These are phyloP conservation scores for Cryphonectria japonica DNA, from an alignment of 2,329 filamentous ascomycete genomes.

Conservation along the genomic window DNA sequence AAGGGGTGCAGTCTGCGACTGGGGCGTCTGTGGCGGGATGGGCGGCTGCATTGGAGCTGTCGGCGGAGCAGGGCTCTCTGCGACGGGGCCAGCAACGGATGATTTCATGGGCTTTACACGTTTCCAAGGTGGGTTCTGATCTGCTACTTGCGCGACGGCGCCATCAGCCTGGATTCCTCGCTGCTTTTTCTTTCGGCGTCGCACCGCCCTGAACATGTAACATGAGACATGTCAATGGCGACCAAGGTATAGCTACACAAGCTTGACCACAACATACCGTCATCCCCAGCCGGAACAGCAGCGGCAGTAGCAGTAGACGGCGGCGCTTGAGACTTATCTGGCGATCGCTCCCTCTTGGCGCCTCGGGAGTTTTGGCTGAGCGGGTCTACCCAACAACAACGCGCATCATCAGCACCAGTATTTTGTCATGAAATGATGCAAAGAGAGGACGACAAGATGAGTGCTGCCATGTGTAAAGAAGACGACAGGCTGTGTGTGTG, in stretches of 20 bases:
- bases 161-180: conserved; percentile 39
- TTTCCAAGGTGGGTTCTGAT: conserved; percentile 55
- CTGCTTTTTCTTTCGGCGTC: conserved; percentile 32
- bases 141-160: conserved; percentile 45
- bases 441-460: conserved; percentile 24
- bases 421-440: conserved; percentile 9
- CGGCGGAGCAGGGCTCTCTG: conserved; percentile 61
- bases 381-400: conserved; percentile 48
- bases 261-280: conserved; percentile 66
- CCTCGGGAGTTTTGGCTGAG: conserved; percentile 64
- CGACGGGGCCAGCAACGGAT: conserved; percentile 52
- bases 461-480: conserved; percentile 12
- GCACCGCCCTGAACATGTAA: conserved; percentile 40
- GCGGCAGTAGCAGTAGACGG: conserved; percentile 39
- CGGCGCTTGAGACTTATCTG: conserved; percentile 63
- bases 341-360: conserved; percentile 79
- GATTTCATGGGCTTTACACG: conserved; percentile 67
- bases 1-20: conserved; percentile 32
- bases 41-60: conserved; percentile 49
- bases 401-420: conserved; percentile 39
- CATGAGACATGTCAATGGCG: conserved; percentile 37
- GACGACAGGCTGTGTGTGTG: conserved; percentile 4
- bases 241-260: conserved; percentile 43
- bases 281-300: conserved; percentile 62
- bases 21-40: conserved; percentile 36